These are phyloP conservation scores for Didymella exigua DNA, from an alignment of 2,329 filamentous ascomycete species.

Conservation along the genomic window DNA sequence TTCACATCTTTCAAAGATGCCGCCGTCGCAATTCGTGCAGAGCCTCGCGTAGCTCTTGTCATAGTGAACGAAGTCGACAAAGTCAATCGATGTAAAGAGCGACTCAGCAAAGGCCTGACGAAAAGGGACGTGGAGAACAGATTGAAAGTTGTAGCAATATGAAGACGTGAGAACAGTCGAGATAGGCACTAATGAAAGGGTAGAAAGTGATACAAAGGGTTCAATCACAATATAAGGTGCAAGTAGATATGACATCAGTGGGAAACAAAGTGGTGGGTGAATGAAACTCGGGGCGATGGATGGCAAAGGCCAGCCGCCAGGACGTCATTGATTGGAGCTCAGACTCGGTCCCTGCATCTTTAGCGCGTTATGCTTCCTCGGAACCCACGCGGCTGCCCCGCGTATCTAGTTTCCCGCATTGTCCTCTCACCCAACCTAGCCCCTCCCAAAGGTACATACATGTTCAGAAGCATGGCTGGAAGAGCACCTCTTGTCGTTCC, in stretches of 20 bases:
- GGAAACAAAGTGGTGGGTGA: not conserved
- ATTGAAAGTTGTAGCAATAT: slow-evolving; percentile 12
- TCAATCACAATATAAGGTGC: not conserved
- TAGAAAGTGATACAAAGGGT: not conserved
- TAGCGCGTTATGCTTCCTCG: slow-evolving; percentile 24
- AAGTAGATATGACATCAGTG: slow-evolving; percentile 3
- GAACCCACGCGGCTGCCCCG: slow-evolving; percentile 22
- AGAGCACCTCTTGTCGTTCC: slow-evolving; percentile 71
- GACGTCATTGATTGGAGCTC: slow-evolving; percentile 45
- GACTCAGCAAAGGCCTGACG: slow-evolving; percentile 4
- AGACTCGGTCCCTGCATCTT: slow-evolving; percentile 32
- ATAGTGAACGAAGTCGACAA: slow-evolving; percentile 25
- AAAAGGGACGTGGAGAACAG: slow-evolving; percentile 17
- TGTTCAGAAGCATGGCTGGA: slow-evolving; percentile 35
- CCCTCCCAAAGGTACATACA: not conserved
- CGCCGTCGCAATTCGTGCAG: slow-evolving; percentile 22
- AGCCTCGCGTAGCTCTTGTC: slow-evolving; percentile 41
- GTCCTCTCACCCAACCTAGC: not conserved
- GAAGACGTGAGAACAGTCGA: not conserved
- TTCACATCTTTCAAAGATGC: slow-evolving; percentile 20
- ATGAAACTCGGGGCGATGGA: slow-evolving; percentile 23
- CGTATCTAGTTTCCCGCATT: slow-evolving; percentile 16
- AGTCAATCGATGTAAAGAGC: not conserved
- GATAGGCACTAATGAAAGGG: not conserved
- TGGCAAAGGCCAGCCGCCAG: slow-evolving; percentile 25